Evolutionary conservation across 139 green algal genomes (phyloP).

Genomic region (Ettlia oleoabundans): DNA sequence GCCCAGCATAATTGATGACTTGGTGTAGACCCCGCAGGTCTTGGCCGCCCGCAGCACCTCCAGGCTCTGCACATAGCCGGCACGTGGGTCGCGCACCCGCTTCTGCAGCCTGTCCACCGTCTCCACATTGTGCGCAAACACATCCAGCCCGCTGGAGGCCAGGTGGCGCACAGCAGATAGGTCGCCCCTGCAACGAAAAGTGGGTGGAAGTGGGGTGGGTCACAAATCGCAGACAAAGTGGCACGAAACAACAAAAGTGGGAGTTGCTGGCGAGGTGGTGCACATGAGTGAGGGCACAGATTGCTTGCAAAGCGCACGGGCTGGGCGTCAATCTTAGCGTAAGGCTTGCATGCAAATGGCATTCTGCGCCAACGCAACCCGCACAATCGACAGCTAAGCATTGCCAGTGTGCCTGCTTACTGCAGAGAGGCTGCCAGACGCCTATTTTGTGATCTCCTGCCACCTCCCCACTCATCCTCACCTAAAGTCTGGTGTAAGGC

Average conservation of each 20-base stretch:
- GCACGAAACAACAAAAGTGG: not conserved
- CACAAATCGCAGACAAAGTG: not conserved
- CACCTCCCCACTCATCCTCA: not conserved
- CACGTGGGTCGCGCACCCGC: slow-evolving; percentile 86
- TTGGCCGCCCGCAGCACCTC: slow-evolving; percentile 92
- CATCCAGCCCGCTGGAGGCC: slow-evolving; percentile 88
- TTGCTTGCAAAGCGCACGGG: too few species aligned
- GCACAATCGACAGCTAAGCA: too few species aligned
- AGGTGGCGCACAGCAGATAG: slow-evolving; percentile 73
- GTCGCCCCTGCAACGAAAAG: slow-evolving; percentile 62
- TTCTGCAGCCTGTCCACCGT: slow-evolving; percentile 89
- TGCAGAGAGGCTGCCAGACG: too few species aligned
- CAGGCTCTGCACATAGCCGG: slow-evolving; percentile 85
- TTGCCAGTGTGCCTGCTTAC: too few species aligned
- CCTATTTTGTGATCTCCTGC: too few species aligned
- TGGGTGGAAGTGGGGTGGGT: not conserved
- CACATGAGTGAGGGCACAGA: too few species aligned
- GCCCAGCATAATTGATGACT: slow-evolving; percentile 96
- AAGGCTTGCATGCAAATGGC: too few species aligned
- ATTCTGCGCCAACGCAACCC: too few species aligned
- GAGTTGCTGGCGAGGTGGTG: not conserved
- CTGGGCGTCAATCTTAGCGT: too few species aligned
- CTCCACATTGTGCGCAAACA: slow-evolving; percentile 99
- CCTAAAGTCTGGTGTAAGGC: slow-evolving; percentile 92
- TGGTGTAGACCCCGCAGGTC: slow-evolving; percentile 83